Conservation (phyloP, 2,329 filamentous ascomycete species). For the Ustilaginoidea virens region DNA sequence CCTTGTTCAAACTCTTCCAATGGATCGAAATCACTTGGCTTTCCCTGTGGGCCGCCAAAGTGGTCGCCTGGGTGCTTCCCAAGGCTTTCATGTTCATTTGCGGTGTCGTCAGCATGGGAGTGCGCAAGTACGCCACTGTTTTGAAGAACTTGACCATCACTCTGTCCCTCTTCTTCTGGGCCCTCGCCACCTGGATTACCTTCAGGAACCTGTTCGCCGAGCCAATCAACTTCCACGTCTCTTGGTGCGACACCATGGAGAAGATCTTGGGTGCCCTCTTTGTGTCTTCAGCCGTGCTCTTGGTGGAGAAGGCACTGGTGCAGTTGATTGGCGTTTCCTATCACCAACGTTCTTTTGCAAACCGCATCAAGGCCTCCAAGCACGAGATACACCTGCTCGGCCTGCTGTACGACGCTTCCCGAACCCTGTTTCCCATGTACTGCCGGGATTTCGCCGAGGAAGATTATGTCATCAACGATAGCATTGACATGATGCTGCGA, state of each 20-base stretch:
- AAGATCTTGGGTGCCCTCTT: conserved; percentile 52
- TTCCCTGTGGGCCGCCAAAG: conserved; percentile 50
- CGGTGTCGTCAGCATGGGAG: conserved; percentile 53
- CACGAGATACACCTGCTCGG: conserved; percentile 68
- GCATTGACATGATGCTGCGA: conserved; percentile 51
- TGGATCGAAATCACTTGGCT: conserved; percentile 58
- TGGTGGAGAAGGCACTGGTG: conserved; percentile 64
- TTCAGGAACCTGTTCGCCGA: conserved; percentile 39
- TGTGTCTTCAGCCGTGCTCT: conserved; percentile 52
- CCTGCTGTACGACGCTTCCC: conserved; percentile 79
- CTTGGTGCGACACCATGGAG: conserved; percentile 43
- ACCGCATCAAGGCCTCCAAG: conserved; percentile 79
- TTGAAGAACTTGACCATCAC: conserved; percentile 49
- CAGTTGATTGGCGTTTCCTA: conserved; percentile 77
- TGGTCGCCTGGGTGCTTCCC: conserved; percentile 45
- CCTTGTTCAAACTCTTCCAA: conserved; percentile 46
- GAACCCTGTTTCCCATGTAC: conserved; percentile 80
- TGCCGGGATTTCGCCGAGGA: conserved; percentile 83
- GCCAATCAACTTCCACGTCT: conserved; percentile 16
- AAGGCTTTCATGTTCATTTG: conserved; percentile 51
- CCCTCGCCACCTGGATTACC: conserved; percentile 44
- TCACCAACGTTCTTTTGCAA: conserved; percentile 70
- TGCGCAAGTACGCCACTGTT: conserved; percentile 54
- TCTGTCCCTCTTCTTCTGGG: conserved; percentile 55
- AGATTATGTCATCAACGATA: conserved; percentile 82